Conservation (phyloP, 2,329 filamentous ascomycete species). For the Colletotrichum filicis region DNA sequence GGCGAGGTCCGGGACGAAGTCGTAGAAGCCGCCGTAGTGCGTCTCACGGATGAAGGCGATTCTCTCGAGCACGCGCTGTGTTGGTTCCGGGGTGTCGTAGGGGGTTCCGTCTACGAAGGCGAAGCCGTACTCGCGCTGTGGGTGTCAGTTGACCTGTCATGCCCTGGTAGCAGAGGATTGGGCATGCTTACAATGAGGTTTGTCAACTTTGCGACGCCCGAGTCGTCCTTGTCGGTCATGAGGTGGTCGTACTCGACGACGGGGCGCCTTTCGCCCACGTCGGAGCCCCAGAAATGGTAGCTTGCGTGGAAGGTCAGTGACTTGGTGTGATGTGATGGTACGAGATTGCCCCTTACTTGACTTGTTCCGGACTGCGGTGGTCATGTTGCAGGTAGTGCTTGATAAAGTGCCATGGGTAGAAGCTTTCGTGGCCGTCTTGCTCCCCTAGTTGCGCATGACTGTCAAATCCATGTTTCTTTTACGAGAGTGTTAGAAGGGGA, state of each 20-base stretch:
- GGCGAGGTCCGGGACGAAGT: slow-evolving; percentile 90
- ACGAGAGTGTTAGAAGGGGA: no score
- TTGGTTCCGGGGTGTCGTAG: slow-evolving; percentile 72
- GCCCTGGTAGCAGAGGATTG: neutral
- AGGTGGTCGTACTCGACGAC: slow-evolving; percentile 69
- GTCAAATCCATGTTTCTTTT: neutral
- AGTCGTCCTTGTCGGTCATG: slow-evolving; percentile 61
- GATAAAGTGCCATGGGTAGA: slow-evolving; percentile 74
- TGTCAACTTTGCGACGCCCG: slow-evolving; percentile 71
- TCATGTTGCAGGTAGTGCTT: slow-evolving; percentile 53
- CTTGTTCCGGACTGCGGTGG: slow-evolving; percentile 45
- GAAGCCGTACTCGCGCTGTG: slow-evolving; percentile 76
- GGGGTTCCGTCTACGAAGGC: slow-evolving; percentile 81
- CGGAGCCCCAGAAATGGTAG: slow-evolving; percentile 43
- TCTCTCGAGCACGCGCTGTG: slow-evolving; percentile 78
- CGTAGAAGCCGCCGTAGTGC: slow-evolving; percentile 84
- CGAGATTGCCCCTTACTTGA: slow-evolving; percentile 41
- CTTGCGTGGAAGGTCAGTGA: slow-evolving; percentile 7
- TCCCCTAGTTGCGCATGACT: slow-evolving; percentile 62
- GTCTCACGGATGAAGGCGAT: slow-evolving; percentile 91
- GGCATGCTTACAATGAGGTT: slow-evolving; percentile 66
- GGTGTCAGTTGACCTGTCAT: slow-evolving; percentile 15
- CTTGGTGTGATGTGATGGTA: neutral
- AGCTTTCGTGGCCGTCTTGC: slow-evolving; percentile 74
- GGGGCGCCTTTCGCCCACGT: slow-evolving; percentile 61